Evolutionary conservation across 805 yeast species (phyloP), one percentile per base, ranked within the genome.

Genomic region (Lipomyces mesembrius): DNA sequence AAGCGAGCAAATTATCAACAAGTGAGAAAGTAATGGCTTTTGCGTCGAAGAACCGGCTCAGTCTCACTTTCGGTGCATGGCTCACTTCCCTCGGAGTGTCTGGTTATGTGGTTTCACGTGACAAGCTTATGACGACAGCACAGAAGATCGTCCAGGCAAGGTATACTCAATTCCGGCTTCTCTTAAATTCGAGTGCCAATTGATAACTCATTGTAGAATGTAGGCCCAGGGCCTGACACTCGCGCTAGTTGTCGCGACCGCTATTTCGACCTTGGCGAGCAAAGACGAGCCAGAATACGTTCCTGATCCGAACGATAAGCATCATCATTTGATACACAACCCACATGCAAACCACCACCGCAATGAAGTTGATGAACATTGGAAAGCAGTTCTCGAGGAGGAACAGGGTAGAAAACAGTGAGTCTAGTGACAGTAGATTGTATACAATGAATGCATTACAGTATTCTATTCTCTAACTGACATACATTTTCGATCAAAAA

Each of bases 211-310:
- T 39, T 22, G 6, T 37, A 66, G 96, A 85, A 91, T 91, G 90
- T 91, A 90, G 76, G 96, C 96, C 7, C 96, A 91, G 78, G 90
- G 89, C 71, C 78, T 90, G 62, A 89, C 96, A 0, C 92, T 91
- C 61, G 83, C 84, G 12, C 79, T 91, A 69, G 79, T 91, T 71
- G 78, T 91, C 62, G 91, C 87, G 27, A 85, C 95, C 0, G 83
- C 91, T n/a, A 57, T 52, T 3, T 22, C 22, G 11, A 49, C 62
- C n/a, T 37, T 66, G n/a, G 25, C 25, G 34, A 87, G 80, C 64
- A 78, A 78, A 55, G 84, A 88, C 87, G 82, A 62, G 34, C 63
- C 63, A 4, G 61, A 39, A 17, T 65, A 65, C 20, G 56, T 65
- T 29, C 37, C 29, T 5, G 68, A 65, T 51, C 65, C 68, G n/a